Evolutionary conservation across 768 basidiomycete genomes (phyloP).

Genomic region (Coprinopsis marcescibilis): DNA sequence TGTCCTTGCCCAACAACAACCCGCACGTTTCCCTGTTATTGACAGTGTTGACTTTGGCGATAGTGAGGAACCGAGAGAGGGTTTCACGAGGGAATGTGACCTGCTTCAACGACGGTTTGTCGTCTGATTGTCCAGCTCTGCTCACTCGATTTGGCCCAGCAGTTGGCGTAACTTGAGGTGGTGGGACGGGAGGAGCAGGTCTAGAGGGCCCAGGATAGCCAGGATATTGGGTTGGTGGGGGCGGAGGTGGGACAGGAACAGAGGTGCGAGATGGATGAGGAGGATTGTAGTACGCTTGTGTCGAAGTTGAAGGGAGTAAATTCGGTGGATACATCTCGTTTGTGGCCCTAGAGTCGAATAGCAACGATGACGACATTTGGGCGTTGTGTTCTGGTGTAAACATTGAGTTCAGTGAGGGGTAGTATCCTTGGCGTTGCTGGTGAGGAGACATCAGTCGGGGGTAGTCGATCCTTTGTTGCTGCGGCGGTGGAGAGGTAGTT

Average conservation of each 20-base stretch:
- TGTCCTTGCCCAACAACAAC: slow-evolving; percentile 66
- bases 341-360: slow-evolving; percentile 36
- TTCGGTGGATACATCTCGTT: slow-evolving; percentile 5
- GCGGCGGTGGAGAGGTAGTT: slow-evolving; percentile 68
- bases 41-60: slow-evolving; percentile 74
- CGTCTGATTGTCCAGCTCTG: slow-evolving; percentile 11
- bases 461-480: slow-evolving; percentile 46
- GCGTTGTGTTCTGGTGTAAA: slow-evolving; percentile 37
- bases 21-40: slow-evolving; percentile 85
- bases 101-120: slow-evolving; percentile 39
- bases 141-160: too few relatives aligned
- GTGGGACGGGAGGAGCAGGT: slow-evolving; percentile 12
- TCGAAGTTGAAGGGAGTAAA: not conserved
- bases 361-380: slow-evolving; percentile 34
- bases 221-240: slow-evolving; percentile 15
- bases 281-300: too few relatives aligned
- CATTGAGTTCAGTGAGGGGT: slow-evolving; percentile 74
- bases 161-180: too few relatives aligned
- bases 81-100: slow-evolving; percentile 69
- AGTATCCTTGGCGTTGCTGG: slow-evolving; percentile 73
- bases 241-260: slow-evolving; percentile 23
- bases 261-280: slow-evolving; percentile 12
- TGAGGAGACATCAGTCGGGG: slow-evolving; percentile 77
- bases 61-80: slow-evolving; percentile 68
- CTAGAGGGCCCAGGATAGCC: slow-evolving; percentile 20